Conservation (phyloP, 176 grass and related monocot genomes). For the Guadua angustifolia region DNA sequence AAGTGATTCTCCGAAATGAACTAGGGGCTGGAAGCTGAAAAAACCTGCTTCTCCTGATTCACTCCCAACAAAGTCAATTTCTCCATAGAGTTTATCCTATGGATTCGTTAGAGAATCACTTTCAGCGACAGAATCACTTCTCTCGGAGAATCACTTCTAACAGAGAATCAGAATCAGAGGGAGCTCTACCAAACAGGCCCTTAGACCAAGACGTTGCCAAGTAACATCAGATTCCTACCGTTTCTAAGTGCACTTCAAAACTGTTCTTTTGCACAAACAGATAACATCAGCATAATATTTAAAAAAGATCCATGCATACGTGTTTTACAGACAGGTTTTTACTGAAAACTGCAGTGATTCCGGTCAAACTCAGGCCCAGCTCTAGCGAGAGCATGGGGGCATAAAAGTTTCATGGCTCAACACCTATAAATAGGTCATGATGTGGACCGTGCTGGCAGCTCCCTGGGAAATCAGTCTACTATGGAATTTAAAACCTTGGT, state of each 20-base stretch:
- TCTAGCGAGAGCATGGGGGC: not conserved
- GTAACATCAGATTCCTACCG: conserved; percentile 5
- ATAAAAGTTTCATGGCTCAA: not conserved
- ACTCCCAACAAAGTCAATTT: too few species aligned
- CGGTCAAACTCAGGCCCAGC: not conserved
- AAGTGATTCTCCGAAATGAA: too few species aligned
- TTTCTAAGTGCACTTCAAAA: not conserved
- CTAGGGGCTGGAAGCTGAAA: too few species aligned
- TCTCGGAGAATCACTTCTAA: too few species aligned
- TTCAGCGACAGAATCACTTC: too few species aligned
- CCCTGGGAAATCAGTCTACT: not conserved
- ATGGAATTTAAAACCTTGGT: not conserved
- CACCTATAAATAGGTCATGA: not conserved
- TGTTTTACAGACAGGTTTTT: not conserved
- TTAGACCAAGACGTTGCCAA: not conserved
- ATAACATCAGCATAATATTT: not conserved
- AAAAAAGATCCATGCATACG: not conserved
- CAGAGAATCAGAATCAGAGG: too few species aligned
- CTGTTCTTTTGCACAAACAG: not conserved
- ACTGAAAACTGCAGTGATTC: not conserved
- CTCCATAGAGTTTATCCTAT: too few species aligned
- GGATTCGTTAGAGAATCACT: too few species aligned
- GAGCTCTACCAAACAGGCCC: too few species aligned
- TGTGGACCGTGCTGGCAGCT: not conserved
- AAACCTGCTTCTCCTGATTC: too few species aligned